A percentile compares a stretch with the other conserved stretches of the same genome.
Evolutionary conservation across 164 flowering plant genomes (phyloP).

Genomic region (Taxillus chinensis): DNA sequence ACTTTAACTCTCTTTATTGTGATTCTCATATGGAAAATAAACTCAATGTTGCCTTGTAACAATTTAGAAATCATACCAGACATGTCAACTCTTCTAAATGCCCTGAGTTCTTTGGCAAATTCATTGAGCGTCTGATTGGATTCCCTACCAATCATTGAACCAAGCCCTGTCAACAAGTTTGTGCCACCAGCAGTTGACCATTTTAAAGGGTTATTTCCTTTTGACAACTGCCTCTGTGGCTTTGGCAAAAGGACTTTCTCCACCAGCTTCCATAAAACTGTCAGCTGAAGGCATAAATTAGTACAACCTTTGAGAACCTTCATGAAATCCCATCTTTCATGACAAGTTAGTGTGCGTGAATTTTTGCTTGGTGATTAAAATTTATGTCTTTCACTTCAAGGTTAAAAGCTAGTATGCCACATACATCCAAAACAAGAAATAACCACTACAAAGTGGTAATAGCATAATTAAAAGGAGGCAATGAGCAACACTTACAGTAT

Average conservation of each 20-base stretch:
- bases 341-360: background rate
- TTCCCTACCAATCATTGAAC: slow-evolving; percentile 50
- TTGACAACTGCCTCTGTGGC: slow-evolving; percentile 23
- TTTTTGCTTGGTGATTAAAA: background rate
- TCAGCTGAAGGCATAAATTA: slow-evolving; percentile 64
- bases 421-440: too few species aligned
- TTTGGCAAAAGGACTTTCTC: slow-evolving; percentile 54
- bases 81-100: slow-evolving; percentile 72
- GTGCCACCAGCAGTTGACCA: slow-evolving; percentile 77
- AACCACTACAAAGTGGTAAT: too few species aligned
- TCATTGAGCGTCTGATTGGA: slow-evolving; percentile 68
- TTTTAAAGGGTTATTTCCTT: slow-evolving; percentile 40
- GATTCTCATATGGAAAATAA: too few species aligned
- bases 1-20: too few species aligned
- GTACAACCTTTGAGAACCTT: slow-evolving; percentile 16
- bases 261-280: slow-evolving; percentile 95
- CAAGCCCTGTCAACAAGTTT: slow-evolving; percentile 50
- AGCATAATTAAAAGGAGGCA: too few species aligned
- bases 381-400: too few species aligned
- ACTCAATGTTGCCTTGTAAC: background rate
- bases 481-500: too few species aligned
- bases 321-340: background rate
- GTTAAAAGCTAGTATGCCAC: too few species aligned
- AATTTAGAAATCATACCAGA: slow-evolving; percentile 47
- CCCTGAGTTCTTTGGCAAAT: slow-evolving; percentile 73